Percentiles rank a stretch among this genome's conserved stretches.
Evolutionary conservation across 2,329 filamentous ascomycete species (phyloP).

Genomic region (Penicillium sp.): DNA sequence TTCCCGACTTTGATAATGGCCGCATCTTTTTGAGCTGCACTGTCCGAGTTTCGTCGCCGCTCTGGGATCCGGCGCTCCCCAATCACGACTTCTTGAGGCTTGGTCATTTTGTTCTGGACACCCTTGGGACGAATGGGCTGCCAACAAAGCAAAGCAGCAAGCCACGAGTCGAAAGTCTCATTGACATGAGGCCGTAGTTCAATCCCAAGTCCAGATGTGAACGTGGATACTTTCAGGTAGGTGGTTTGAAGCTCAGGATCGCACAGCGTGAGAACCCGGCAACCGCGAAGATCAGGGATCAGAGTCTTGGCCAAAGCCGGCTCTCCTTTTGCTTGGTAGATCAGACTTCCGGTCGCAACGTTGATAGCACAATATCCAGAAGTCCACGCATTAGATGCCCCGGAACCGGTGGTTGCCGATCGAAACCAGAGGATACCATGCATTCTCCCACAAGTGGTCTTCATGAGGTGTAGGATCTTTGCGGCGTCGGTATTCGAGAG

Average conservation of each 20-base stretch:
- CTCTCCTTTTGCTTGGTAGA: constrained; percentile 50
- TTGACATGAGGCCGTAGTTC: constrained; percentile 48
- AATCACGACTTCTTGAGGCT: constrained; percentile 45
- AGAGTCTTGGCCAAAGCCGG: constrained; percentile 46
- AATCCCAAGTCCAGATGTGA: constrained; percentile 46
- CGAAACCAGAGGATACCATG: constrained; percentile 51
- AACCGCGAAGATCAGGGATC: constrained; percentile 48
- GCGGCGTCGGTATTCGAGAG: constrained; percentile 44
- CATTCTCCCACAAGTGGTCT: constrained; percentile 50
- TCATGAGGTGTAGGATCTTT: constrained; percentile 50
- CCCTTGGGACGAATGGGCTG: constrained; percentile 49
- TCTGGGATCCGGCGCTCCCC: constrained; percentile 42
- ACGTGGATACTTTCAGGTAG: constrained; percentile 48
- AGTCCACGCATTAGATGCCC: constrained; percentile 45
- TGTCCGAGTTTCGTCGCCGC: constrained; percentile 45
- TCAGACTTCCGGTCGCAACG: constrained; percentile 48
- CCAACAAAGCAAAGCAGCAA: constrained; percentile 50
- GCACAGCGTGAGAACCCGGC: constrained; percentile 47
- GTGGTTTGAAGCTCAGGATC: constrained; percentile 44
- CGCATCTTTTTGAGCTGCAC: constrained; percentile 59
- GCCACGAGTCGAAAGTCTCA: constrained; percentile 51
- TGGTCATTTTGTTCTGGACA: constrained; percentile 49
- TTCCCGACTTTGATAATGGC: constrained; percentile 94
- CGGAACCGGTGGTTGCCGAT: constrained; percentile 39
- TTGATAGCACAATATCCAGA: constrained; percentile 52